phyloP scores from a whole-genome alignment of 176 grass and related monocot genomes.

The Pontederia paniculata region DNA sequence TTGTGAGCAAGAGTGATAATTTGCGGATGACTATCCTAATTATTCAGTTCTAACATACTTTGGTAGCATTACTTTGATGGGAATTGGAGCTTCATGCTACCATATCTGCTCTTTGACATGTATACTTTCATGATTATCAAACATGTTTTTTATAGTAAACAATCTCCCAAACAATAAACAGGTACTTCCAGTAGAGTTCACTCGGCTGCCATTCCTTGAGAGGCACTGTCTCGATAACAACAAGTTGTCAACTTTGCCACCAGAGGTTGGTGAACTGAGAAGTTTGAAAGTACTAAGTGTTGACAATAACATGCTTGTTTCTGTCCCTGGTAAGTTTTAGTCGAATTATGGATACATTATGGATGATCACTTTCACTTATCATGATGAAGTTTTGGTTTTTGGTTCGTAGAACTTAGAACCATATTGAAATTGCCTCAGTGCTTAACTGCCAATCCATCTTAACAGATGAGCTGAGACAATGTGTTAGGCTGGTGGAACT shows the following conservation, averaged over 20 bases:
- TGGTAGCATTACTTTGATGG: too few species aligned
- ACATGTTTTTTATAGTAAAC: not conserved
- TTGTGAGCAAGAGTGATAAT: too few species aligned
- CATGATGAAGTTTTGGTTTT: not conserved
- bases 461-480: conserved; percentile 70
- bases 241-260: conserved; percentile 67
- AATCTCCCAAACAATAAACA: conserved; percentile 24
- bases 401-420: not conserved
- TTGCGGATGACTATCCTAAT: too few species aligned
- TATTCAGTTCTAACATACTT: too few species aligned
- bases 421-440: not conserved
- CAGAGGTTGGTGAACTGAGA: conserved; percentile 88
- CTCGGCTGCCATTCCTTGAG: conserved; percentile 68
- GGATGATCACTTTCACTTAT: too few species aligned
- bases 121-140: not conserved
- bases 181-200: conserved; percentile 87
- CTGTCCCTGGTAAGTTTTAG: conserved; percentile 84
- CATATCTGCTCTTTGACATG: not conserved
- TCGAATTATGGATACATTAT: not conserved
- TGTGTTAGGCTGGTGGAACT: conserved; percentile 87
- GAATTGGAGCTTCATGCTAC: too few species aligned
- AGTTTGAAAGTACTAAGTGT: conserved; percentile 68
- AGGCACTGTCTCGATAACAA: conserved; percentile 90
- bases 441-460: not conserved
- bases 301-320: conserved; percentile 84